Base-by-base conservation (phyloP, 176 grass and related monocot genomes). In the Secale cereale region DNA sequence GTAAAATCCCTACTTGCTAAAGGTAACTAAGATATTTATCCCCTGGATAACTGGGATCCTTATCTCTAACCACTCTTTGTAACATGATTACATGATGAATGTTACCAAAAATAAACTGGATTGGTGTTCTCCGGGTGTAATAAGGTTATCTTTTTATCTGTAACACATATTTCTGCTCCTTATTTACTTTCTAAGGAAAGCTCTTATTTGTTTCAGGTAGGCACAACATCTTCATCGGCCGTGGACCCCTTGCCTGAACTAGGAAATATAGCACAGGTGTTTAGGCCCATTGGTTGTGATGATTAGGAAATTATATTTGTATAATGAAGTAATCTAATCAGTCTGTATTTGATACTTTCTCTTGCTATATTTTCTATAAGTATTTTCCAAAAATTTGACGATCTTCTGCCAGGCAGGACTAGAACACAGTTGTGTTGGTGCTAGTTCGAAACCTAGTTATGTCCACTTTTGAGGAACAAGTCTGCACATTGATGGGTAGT, bases 211-310 rank as follows among this genome's bases (percentile, higher is more conserved):
- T 82, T 86, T 46, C 87, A 94, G 92, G 87, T 94, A 71, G 92
- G 92, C 43, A 94, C 92, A 8, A 94, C 89, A 77, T 94, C 92
- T 75, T 94, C 92, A 43, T 86, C 92, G 27, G 89, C 92, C 31
- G 78, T 94, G 32, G 92, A 94, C 86, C 89, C 92, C 28, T 79
- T 94, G 83, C 80, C 59, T 62, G 70, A 87, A 68, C 54, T 94
- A 71, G 92, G 89, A 79, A 74, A 86, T 31, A 79, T 94, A 85
- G 85, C 92, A 27, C 89, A 94, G 92, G 92, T 94, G 32, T 17
- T 35, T 69, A 75, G 3, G 68, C 16, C 15, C 77, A 50, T 26
- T 75, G 37, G n/a, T 74, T 82, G 36, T 72, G 35, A 82, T 33
- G 77, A 28, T 62, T 69, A 25, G 16, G 25, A 73, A 37, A 83